Base-by-base conservation (phyloP, 2,329 filamentous ascomycete genomes). In the Diaporthe australafricana region DNA sequence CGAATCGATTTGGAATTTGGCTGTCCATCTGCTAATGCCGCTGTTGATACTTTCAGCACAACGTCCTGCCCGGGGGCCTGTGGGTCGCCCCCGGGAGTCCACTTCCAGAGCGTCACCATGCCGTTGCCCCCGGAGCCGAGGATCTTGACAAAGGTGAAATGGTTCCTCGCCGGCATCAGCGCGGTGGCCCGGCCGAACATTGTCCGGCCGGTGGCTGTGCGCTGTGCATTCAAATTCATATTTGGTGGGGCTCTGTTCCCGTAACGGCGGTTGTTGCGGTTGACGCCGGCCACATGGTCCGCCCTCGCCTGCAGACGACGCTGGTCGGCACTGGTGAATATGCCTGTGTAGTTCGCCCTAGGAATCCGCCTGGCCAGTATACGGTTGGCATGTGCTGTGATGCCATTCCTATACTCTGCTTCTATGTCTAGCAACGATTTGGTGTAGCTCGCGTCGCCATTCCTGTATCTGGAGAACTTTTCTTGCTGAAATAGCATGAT, bases 201-300 rank as follows among this genome's bases (percentile, higher is more conserved):
- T 1, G 7, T 1, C 17, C 0, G 4, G 16, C 27, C 42, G 20
- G 20, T 2, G 3, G 1, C 5, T 16, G 6, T n/a, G 8, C 22
- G 3, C 1, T 4, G 5, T 4, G 5, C 2, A 8, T 5, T 3
- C 55, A 57, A 20, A 57, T 27, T 12, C 14, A 1, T 14, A 8
- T 2, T 12, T 6, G 1, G 7, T n/a, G 1, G 16, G 17, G 17
- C 7, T 3, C 8, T 1, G 17, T 20, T 12, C 12, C 22, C n/a
- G 22, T 57, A 57, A 5, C n/a, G n/a, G n/a, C n/a, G n/a, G n/a
- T n/a, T n/a, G n/a, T n/a, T n/a, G n/a, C n/a, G n/a, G n/a, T n/a
- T n/a, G n/a, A n/a, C n/a, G n/a, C n/a, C n/a, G n/a, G n/a, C n/a
- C n/a, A n/a, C n/a, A n/a, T n/a, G n/a, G n/a, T n/a, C n/a, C n/a